phyloP scores from a whole-genome alignment of 1,284 basidiomycete species.

The Tilletia setariae region DNA sequence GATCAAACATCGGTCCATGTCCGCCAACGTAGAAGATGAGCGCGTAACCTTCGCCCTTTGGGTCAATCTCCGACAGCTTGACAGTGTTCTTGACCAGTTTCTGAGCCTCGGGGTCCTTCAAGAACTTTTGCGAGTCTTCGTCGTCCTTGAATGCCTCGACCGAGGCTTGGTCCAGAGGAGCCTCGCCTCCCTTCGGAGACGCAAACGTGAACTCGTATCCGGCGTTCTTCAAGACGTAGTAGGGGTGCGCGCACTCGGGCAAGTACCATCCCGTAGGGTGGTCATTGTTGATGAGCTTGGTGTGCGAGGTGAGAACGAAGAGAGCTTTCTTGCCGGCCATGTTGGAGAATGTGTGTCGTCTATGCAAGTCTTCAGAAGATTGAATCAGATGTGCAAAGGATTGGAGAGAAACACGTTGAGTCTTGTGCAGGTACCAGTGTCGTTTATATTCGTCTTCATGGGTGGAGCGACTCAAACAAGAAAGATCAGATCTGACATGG shows the following conservation, averaged over 20 bases:
- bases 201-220: constrained; percentile 68
- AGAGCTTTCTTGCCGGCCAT: constrained; percentile 58
- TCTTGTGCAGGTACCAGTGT: too few relatives aligned
- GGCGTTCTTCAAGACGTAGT: constrained; percentile 64
- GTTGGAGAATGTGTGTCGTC: neutral
- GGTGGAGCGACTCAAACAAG: too few relatives aligned
- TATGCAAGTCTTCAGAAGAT: too few relatives aligned
- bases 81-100: constrained; percentile 64
- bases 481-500: too few relatives aligned
- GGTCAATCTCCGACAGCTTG: constrained; percentile 64
- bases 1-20: constrained; percentile 34
- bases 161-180: constrained; percentile 67
- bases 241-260: constrained; percentile 65
- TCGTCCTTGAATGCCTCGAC: constrained; percentile 64
- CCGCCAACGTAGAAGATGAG: constrained; percentile 65
- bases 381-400: too few relatives aligned
- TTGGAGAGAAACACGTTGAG: too few relatives aligned
- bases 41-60: constrained; percentile 62
- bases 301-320: constrained; percentile 71
- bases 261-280: constrained; percentile 61
- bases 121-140: constrained; percentile 63
- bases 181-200: constrained; percentile 68
- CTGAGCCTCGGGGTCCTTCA: constrained; percentile 61
- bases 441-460: too few relatives aligned
- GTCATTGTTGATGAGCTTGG: constrained; percentile 64